Conservation (phyloP, 2,329 filamentous ascomycete species). For the Phyllosticta capitalensis region DNA sequence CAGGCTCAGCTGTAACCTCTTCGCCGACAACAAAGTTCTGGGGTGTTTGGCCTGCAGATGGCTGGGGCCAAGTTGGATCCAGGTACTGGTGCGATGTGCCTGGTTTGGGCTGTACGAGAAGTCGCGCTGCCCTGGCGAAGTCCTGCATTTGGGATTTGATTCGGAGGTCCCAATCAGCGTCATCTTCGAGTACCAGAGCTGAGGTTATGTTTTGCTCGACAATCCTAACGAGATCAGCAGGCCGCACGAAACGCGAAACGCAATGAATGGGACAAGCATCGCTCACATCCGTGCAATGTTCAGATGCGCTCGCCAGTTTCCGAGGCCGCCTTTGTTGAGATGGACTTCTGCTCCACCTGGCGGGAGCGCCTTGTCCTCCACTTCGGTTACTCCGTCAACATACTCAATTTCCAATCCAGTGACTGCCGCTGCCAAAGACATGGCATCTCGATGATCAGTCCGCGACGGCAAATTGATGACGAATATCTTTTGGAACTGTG, state of each 20-base stretch:
- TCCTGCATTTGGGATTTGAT: slow-evolving; percentile 15
- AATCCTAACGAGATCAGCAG: not conserved
- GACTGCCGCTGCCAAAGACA: slow-evolving; percentile 39
- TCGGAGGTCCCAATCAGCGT: slow-evolving; percentile 17
- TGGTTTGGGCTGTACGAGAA: slow-evolving; percentile 11
- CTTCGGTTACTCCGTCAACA: slow-evolving; percentile 37
- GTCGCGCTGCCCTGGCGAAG: slow-evolving; percentile 13
- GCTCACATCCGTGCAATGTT: slow-evolving; percentile 1
- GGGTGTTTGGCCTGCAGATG: slow-evolving; percentile 2
- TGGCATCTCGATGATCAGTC: slow-evolving; percentile 43
- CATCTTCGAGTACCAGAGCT: slow-evolving; percentile 16
- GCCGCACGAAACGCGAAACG: no score
- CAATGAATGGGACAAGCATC: no score
- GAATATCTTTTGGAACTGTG: slow-evolving; percentile 44
- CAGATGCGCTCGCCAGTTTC: slow-evolving; percentile 5
- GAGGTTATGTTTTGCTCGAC: slow-evolving; percentile 10
- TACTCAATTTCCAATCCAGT: slow-evolving; percentile 38
- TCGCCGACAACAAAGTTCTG: slow-evolving; percentile 11
- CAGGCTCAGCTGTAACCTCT: slow-evolving; percentile 9
- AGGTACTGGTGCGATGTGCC: not conserved
- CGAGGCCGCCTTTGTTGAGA: slow-evolving; percentile 1
- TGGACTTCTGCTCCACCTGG: slow-evolving; percentile 22
- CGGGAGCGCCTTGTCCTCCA: slow-evolving; percentile 20
- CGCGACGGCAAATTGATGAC: slow-evolving; percentile 43
- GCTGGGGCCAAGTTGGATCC: slow-evolving; percentile 13